Evolutionary conservation across 1,284 basidiomycete genomes (phyloP), one percentile per base, ranked within the genome.

Genomic region (Pulveroboletus sp.): DNA sequence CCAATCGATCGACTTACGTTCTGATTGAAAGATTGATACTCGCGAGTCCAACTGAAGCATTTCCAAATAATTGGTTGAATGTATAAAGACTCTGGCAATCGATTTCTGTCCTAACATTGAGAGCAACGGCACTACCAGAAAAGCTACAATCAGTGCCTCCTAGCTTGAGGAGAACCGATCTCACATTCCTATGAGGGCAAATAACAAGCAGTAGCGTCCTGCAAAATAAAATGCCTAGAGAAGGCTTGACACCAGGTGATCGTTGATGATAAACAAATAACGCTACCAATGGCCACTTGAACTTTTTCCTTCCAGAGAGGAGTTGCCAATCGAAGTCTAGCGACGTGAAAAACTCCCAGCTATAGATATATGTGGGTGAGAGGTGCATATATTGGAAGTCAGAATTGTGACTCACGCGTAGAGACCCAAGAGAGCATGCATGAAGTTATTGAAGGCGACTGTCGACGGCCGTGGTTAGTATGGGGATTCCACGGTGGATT

Each of bases 21-120:
- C 89, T 77, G 49, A 91, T 77, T 6, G 88, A 89, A n/a, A 91
- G 78, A 66, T 91, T 91, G 66, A 91, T 83, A 65, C 87, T 90
- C 10, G 89, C 87, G 5, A 91, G 76, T 12, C 89, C 89, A 43
- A 90, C 83, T 8, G 89, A 76, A 9, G 84, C 79, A 69, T 89
- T 89, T 14, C 89, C 89, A 52, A 85, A 70, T 55, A 86, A 77
- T 74, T 86, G 82, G 62, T 88, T 89, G 71, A 88, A 89, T 1
- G 86, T 89, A 70, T 90, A 91, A 25, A 91, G 70, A 3, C 77
- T 57, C 29, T 71, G 70, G 43, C 70, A 71, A 39, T 71, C 43
- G 18, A 74, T 64, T 54, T 74, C 58, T 20, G 55, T 59, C 45
- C 48, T 68, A 77, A 72, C 61, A 11, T 71, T 72, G 47, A 71